These are phyloP conservation scores for Aureobasidium subglaciale DNA, from an alignment of 2,329 filamentous ascomycete species.

Conservation along the genomic window DNA sequence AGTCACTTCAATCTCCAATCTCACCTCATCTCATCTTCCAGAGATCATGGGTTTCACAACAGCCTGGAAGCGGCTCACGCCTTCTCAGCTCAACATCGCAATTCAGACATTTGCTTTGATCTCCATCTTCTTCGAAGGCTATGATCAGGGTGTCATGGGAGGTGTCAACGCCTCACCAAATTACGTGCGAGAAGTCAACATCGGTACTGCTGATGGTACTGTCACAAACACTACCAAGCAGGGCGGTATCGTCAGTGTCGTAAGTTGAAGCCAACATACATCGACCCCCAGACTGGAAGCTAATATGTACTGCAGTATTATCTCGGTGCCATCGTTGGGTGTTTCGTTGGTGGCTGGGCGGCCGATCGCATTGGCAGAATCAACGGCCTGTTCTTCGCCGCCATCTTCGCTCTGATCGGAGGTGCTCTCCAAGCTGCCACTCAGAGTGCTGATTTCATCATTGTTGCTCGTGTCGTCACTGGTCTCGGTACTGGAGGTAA, in stretches of 20 bases:
- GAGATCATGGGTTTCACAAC: slow-evolving; percentile 33
- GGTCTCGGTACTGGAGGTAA: slow-evolving; percentile 45
- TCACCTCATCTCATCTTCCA: neutral
- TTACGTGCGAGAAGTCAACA: slow-evolving; percentile 39
- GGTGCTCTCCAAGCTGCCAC: slow-evolving; percentile 43
- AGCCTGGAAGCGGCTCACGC: slow-evolving; percentile 38
- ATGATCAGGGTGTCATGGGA: slow-evolving; percentile 51
- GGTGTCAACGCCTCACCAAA: slow-evolving; percentile 40
- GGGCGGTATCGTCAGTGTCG: slow-evolving; percentile 45
- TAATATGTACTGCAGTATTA: slow-evolving; percentile 34
- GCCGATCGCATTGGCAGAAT: slow-evolving; percentile 50
- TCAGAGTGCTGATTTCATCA: slow-evolving; percentile 42
- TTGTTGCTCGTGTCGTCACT: slow-evolving; percentile 44
- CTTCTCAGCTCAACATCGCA: slow-evolving; percentile 36
- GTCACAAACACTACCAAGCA: slow-evolving; percentile 44
- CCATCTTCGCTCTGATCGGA: slow-evolving; percentile 43
- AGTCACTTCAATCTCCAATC: neutral
- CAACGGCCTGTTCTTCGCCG: slow-evolving; percentile 42
- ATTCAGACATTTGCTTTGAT: slow-evolving; percentile 30
- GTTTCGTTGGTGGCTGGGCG: slow-evolving; percentile 43
- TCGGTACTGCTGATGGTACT: slow-evolving; percentile 39
- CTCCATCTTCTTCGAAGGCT: slow-evolving; percentile 39
- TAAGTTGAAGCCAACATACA: neutral
- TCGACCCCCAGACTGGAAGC: neutral
- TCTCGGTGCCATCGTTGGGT: slow-evolving; percentile 45